phyloP scores from a whole-genome alignment of 371 early-diverging fungal genomes.

The Apophysomyces variabilis region DNA sequence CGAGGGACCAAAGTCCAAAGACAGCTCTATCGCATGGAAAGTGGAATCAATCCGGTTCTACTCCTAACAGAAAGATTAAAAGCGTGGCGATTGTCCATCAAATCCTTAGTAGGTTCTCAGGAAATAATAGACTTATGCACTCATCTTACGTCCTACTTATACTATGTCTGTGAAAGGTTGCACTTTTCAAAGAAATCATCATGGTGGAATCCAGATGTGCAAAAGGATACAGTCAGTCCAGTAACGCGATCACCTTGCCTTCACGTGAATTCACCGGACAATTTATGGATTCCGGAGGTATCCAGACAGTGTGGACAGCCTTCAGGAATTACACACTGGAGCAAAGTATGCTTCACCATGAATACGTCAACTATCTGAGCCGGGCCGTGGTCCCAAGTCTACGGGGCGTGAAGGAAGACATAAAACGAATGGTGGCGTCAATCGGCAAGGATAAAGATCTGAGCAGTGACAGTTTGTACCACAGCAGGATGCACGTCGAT shows the following conservation, averaged over 20 bases:
- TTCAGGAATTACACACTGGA: slow-evolving; percentile 44
- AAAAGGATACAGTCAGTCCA: slow-evolving; percentile 31
- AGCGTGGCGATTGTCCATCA: slow-evolving; percentile 44
- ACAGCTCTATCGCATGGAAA: slow-evolving; percentile 44
- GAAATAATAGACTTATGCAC: too few relatives aligned
- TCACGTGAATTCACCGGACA: slow-evolving; percentile 36
- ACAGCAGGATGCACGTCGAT: slow-evolving; percentile 38
- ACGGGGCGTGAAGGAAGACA: slow-evolving; percentile 42
- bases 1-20: slow-evolving; percentile 27
- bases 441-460: slow-evolving; percentile 39
- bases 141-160: too few relatives aligned
- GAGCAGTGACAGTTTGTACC: slow-evolving; percentile 34
- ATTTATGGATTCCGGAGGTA: slow-evolving; percentile 46
- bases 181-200: slow-evolving; percentile 37
- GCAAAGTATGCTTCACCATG: slow-evolving; percentile 45
- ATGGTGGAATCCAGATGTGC: slow-evolving; percentile 34
- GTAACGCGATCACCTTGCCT: slow-evolving; percentile 30
- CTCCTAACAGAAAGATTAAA: slow-evolving; percentile 33
- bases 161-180: slow-evolving; percentile 22
- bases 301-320: slow-evolving; percentile 50
- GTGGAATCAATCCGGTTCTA: slow-evolving; percentile 48
- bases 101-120: slow-evolving; percentile 33
- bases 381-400: slow-evolving; percentile 41
- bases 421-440: slow-evolving; percentile 34
- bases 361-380: slow-evolving; percentile 39